Base-by-base conservation (phyloP, 257 asterid species). In the Solanum tarapatanum region DNA sequence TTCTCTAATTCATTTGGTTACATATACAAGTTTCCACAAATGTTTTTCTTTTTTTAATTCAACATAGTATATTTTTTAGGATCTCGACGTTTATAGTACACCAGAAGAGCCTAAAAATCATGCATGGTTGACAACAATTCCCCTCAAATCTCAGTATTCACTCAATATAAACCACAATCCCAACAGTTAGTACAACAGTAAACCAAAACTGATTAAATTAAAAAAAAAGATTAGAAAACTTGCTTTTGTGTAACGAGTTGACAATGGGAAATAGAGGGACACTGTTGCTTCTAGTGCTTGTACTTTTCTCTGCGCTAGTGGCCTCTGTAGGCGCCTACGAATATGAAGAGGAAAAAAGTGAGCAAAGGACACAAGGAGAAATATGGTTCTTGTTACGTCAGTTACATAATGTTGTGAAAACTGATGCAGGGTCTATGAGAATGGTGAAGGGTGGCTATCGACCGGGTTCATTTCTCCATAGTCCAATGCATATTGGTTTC, bases 361-460 rank as follows among this genome's bases (percentile, higher is more conserved):
- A 88, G 69, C 92, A 79, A 13, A 90, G 32, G 2, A 77, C 89
- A 1, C 92, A 91, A 86, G 64, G 87, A 82, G 77, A 89, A 73
- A 90, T 84, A 60, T 35, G 72, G 90, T 95, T 95, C 89, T 60
- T 96, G 90, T 58, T 96, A 92, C 94, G 85, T 88, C 91, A 93
- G 0, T 91, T 95, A 1, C 73, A 90, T 89, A 84, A 64, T 21
- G 98, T 94, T n/a, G 91, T 94, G 87, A 86, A 55, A 80, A 96
- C 98, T 2, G 94, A 92, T 19, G 98, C 98, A 0, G 98, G 98
- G 5, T 77, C 66, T 2, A 93, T 95, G 96, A 94, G 87, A 87
- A 93, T 97, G 76, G 93, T 93, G 60, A 91, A 87, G 55, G 93
- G 97, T 2, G 73, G 84, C 5, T 37, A 41, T 60, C 91, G 92